Evolutionary conservation across 345 rosid species (phyloP).

Genomic region (Psidium friedrichsthalianum): DNA sequence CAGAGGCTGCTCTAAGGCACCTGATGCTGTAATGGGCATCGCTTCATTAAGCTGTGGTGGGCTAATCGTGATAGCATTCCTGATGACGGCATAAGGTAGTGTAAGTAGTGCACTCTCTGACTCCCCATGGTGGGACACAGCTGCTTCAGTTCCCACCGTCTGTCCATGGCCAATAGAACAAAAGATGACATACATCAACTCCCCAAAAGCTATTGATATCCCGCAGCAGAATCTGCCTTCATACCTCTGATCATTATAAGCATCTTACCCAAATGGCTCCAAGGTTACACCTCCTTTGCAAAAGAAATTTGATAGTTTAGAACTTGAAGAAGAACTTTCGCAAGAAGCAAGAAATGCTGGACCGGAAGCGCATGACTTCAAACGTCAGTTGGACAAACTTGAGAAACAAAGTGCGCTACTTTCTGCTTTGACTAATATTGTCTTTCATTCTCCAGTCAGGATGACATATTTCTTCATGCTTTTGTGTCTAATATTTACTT

Average conservation of each 20-base stretch:
- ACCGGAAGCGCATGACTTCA: slow-evolving; percentile 76
- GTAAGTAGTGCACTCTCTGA: slow-evolving; percentile 22
- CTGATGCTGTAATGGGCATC: slow-evolving; percentile 99
- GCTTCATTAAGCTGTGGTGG: slow-evolving; percentile 97
- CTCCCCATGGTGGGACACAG: slow-evolving; percentile 26
- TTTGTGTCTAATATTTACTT: not conserved
- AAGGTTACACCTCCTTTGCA: slow-evolving; percentile 45
- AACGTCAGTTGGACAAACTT: slow-evolving; percentile 55
- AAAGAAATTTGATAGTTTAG: slow-evolving; percentile 66
- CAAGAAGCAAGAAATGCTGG: slow-evolving; percentile 87
- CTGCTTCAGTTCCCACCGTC: slow-evolving; percentile 23
- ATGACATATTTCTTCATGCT: not conserved
- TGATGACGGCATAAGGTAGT: slow-evolving; percentile 41
- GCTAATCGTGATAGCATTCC: slow-evolving; percentile 87
- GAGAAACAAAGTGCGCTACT: slow-evolving; percentile 24
- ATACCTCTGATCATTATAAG: slow-evolving; percentile 39
- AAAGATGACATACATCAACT: slow-evolving; percentile 39
- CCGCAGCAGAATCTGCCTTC: slow-evolving; percentile 28
- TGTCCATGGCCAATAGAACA: slow-evolving; percentile 26
- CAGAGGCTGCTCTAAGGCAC: slow-evolving; percentile 93
- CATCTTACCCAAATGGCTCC: slow-evolving; percentile 33
- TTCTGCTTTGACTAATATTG: not conserved
- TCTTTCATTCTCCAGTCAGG: not conserved
- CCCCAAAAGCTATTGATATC: slow-evolving; percentile 21
- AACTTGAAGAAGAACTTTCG: slow-evolving; percentile 83